Percentiles rank a stretch among this genome's conserved stretches.
Evolutionary conservation across 192 early-diverging fungal genomes (phyloP).

Genomic region (Podila epicladia): DNA sequence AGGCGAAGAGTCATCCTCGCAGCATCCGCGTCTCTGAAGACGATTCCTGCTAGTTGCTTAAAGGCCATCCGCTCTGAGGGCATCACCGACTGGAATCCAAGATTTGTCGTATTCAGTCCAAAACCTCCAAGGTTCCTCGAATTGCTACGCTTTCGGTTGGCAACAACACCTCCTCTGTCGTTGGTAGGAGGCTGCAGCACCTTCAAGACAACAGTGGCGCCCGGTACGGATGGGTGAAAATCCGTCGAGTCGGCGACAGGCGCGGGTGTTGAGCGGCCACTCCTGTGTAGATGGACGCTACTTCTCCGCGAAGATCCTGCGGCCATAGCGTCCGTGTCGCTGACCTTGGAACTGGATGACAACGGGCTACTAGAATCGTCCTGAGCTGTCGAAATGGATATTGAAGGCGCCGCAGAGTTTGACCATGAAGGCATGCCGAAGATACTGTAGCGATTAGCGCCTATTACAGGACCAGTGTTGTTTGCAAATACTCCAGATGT

Average conservation of each 20-base stretch:
- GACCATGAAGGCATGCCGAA: constrained; percentile 48
- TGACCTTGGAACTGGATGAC: neutral
- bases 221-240: constrained; percentile 1
- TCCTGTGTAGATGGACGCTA: constrained; percentile 23
- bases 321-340: constrained; percentile 21
- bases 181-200: constrained; percentile 3
- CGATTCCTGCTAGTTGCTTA: constrained; percentile 47
- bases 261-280: constrained; percentile 19
- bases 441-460: constrained; percentile 31
- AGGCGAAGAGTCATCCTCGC: constrained; percentile 53
- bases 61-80: constrained; percentile 39
- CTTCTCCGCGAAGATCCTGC: constrained; percentile 22
- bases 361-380: constrained; percentile 5
- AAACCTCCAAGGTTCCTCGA: constrained; percentile 54
- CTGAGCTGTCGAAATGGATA: constrained; percentile 23
- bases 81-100: constrained; percentile 35
- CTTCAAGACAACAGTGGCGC: neutral
- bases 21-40: constrained; percentile 51
- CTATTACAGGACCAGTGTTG: neutral
- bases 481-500: constrained; percentile 8
- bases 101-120: constrained; percentile 50
- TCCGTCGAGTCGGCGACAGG: constrained; percentile 3
- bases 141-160: constrained; percentile 51
- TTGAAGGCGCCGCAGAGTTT: constrained; percentile 13
- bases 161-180: constrained; percentile 12